phyloP scores from a whole-genome alignment of 148 eudicot genomes.

The Tetragonia tetragonoides region DNA sequence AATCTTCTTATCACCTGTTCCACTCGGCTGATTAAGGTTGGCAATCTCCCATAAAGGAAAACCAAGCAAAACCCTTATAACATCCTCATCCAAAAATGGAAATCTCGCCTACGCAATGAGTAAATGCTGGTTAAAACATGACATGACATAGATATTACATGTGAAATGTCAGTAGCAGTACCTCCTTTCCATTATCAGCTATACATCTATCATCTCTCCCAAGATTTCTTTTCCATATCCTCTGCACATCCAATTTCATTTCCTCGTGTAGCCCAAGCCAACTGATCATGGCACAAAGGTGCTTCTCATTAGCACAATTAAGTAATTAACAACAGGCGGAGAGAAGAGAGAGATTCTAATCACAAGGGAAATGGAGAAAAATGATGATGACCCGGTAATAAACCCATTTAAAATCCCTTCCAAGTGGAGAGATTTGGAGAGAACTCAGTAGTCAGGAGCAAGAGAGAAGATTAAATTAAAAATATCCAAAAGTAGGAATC shows the following conservation, averaged over 20 bases:
- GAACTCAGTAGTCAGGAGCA: not conserved
- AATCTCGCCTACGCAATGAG: slow-evolving; percentile 66
- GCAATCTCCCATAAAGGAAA: slow-evolving; percentile 93
- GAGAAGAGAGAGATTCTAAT: not conserved
- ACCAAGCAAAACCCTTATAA: slow-evolving; percentile 63
- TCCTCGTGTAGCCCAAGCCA: slow-evolving; percentile 86
- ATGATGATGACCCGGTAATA: not conserved
- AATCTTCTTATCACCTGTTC: slow-evolving; percentile 90
- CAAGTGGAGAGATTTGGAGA: not conserved
- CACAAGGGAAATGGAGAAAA: not conserved
- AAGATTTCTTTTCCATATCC: slow-evolving; percentile 98
- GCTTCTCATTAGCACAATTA: slow-evolving; percentile 1
- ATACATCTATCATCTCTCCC: slow-evolving; percentile 99
- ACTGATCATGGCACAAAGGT: slow-evolving; percentile 39
- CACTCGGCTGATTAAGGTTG: slow-evolving; percentile 83
- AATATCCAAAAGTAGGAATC: not conserved
- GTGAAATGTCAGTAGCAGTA: slow-evolving; percentile 27
- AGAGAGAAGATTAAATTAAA: not conserved
- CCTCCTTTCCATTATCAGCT: slow-evolving; percentile 96
- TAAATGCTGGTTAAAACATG: slow-evolving; percentile 6
- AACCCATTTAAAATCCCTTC: not conserved
- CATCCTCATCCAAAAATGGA: slow-evolving; percentile 96
- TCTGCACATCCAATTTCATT: slow-evolving; percentile 95
- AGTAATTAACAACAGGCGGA: not conserved
- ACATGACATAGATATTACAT: not conserved